Conservation (phyloP, 768 basidiomycete species). For the Russula vinacea region DNA sequence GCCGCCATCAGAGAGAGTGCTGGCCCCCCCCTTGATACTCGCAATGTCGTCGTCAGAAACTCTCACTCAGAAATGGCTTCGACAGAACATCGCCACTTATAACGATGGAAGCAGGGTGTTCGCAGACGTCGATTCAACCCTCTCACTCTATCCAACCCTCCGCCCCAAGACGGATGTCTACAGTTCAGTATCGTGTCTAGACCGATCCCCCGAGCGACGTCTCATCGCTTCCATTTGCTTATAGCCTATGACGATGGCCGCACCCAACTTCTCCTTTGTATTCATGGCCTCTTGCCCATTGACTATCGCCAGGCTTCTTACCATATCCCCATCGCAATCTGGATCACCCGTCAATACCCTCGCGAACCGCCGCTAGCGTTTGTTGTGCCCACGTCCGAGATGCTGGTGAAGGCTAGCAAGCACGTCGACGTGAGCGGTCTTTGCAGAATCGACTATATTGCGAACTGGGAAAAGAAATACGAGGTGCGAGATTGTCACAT, state of each 20-base stretch:
- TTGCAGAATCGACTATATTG: conserved; percentile 65
- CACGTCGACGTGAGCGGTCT: conserved; percentile 79
- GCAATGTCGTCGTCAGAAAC: conserved; percentile 32
- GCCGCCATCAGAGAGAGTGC: not conserved
- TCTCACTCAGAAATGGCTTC: conserved; percentile 58
- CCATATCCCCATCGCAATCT: conserved; percentile 90
- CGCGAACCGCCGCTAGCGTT: conserved; percentile 77
- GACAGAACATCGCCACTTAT: conserved; percentile 60
- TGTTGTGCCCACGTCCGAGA: conserved; percentile 87
- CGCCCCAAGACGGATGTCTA: conserved; percentile 81
- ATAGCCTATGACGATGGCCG: conserved; percentile 93
- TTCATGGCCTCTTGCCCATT: conserved; percentile 91
- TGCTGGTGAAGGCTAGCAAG: conserved; percentile 78
- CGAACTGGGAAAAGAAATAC: conserved; percentile 75
- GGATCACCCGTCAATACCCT: conserved; percentile 86
- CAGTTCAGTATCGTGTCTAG: conserved; percentile 43
- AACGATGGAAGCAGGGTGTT: conserved; percentile 53
- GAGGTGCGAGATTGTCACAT: conserved; percentile 57
- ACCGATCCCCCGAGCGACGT: conserved; percentile 17
- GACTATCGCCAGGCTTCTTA: conserved; percentile 70
- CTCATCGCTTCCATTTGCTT: conserved; percentile 26
- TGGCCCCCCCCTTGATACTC: not conserved
- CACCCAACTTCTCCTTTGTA: conserved; percentile 82
- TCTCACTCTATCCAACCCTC: conserved; percentile 53
- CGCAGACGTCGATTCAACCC: conserved; percentile 58